These are phyloP conservation scores for Fusarium verrucosum DNA, from an alignment of 2,329 filamentous ascomycete genomes.

Conservation along the genomic window DNA sequence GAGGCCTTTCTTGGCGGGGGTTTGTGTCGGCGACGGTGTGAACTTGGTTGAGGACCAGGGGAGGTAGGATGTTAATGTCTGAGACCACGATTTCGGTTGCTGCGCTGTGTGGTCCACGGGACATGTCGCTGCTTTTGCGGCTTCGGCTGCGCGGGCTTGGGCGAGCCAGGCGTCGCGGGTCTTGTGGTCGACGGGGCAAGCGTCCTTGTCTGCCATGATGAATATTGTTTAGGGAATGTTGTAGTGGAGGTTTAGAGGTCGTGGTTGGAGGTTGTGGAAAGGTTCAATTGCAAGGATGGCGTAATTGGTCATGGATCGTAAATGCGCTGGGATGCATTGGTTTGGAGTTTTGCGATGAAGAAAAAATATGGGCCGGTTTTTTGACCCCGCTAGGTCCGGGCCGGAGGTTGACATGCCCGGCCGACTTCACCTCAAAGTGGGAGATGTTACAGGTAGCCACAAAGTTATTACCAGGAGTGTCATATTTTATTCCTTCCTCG, in stretches of 20 bases:
- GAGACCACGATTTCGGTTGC: slow-evolving; percentile 54
- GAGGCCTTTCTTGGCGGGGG: slow-evolving; percentile 52
- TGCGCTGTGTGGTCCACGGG: slow-evolving; percentile 49
- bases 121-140: slow-evolving; percentile 47
- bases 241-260: neutral
- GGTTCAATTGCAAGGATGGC: slow-evolving; percentile 20
- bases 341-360: slow-evolving; percentile 9
- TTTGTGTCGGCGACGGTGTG: slow-evolving; percentile 11
- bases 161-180: slow-evolving; percentile 87
- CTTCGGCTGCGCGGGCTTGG: slow-evolving; percentile 66
- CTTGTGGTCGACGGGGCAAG: slow-evolving; percentile 90
- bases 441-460: too few species aligned
- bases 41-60: slow-evolving; percentile 51
- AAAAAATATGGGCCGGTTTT: slow-evolving; percentile 39
- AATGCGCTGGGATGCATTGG: slow-evolving; percentile 40
- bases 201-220: slow-evolving; percentile 48
- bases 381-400: slow-evolving; percentile 20
- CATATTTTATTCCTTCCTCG: too few species aligned
- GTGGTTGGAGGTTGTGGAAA: neutral
- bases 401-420: neutral
- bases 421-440: slow-evolving; percentile 4
- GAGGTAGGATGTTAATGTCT: slow-evolving; percentile 54
- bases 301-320: slow-evolving; percentile 37
- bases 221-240: neutral
- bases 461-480: too few species aligned